Evolutionary conservation across 2,329 filamentous ascomycete species (phyloP).

Genomic region (Zopfia rhizophila): DNA sequence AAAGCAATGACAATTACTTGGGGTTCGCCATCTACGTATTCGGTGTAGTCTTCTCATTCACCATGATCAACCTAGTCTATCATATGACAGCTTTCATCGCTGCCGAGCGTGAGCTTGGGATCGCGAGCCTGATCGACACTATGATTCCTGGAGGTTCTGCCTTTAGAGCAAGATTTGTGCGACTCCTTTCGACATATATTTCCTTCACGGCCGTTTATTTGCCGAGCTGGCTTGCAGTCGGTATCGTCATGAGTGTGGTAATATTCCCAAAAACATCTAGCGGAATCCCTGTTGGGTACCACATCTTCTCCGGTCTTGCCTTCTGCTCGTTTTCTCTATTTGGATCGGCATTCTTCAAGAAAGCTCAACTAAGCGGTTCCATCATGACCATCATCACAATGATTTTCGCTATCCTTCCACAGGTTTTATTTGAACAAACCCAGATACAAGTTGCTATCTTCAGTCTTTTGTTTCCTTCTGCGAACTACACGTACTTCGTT

Average conservation of each 20-base stretch:
- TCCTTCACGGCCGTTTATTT: conserved; percentile 41
- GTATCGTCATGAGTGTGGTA: conserved; percentile 29
- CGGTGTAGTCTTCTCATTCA: conserved; percentile 34
- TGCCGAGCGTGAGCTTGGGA: conserved; percentile 37
- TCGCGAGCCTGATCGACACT: conserved; percentile 37
- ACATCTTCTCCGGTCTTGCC: conserved; percentile 33
- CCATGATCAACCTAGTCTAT: conserved; percentile 33
- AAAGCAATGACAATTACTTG: conserved; percentile 26
- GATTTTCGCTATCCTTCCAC: conserved; percentile 32
- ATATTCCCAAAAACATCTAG: conserved; percentile 31
- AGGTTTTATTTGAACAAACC: conserved; percentile 28
- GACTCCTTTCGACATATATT: conserved; percentile 32
- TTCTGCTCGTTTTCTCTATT: conserved; percentile 35
- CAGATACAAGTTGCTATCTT: conserved; percentile 17
- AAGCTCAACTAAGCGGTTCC: conserved; percentile 36
- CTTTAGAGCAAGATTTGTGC: conserved; percentile 28
- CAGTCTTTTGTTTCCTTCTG: conserved; percentile 33
- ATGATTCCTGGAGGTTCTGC: conserved; percentile 37
- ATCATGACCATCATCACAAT: conserved; percentile 34
- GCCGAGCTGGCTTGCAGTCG: conserved; percentile 35
- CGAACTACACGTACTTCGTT: conserved; percentile 39
- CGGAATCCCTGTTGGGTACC: conserved; percentile 30
- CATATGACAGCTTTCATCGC: conserved; percentile 38
- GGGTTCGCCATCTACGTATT: conserved; percentile 28
- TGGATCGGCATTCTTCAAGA: conserved; percentile 37